Evolutionary conservation across 2,329 filamentous ascomycete genomes (phyloP).

Genomic region (Colletotrichum euphorbiae): DNA sequence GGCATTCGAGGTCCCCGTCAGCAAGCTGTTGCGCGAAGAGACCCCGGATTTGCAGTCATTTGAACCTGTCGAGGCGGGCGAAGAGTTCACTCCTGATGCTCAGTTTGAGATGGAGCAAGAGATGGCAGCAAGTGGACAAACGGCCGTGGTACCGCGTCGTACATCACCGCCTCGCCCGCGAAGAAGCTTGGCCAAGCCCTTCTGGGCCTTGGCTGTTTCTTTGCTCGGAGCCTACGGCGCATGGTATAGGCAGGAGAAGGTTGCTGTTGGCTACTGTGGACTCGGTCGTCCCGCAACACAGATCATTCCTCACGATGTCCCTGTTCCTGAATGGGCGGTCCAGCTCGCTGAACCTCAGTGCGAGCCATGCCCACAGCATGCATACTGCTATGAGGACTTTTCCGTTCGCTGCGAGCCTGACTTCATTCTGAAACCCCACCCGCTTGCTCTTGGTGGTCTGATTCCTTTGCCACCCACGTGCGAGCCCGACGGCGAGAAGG

Average conservation of each 20-base stretch:
- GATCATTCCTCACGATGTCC: slow-evolving; percentile 60
- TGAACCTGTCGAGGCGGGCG: slow-evolving; percentile 73
- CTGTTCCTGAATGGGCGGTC: slow-evolving; percentile 78
- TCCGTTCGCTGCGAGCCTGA: slow-evolving; percentile 85
- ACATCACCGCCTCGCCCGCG: slow-evolving; percentile 53
- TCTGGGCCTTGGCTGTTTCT: slow-evolving; percentile 77
- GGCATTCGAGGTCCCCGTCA: slow-evolving; percentile 68
- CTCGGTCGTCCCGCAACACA: slow-evolving; percentile 73
- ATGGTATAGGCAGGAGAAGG: slow-evolving; percentile 94
- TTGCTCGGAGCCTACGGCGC: slow-evolving; percentile 78
- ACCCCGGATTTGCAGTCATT: slow-evolving; percentile 47
- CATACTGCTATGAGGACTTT: slow-evolving; percentile 85
- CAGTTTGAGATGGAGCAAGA: slow-evolving; percentile 83
- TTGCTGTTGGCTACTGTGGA: slow-evolving; percentile 95
- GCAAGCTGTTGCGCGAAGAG: slow-evolving; percentile 50
- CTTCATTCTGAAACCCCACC: slow-evolving; percentile 87
- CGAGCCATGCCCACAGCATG: slow-evolving; percentile 90
- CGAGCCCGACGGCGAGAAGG: slow-evolving; percentile 94
- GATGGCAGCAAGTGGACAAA: slow-evolving; percentile 66
- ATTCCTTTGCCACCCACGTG: slow-evolving; percentile 90
- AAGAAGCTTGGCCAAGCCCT: slow-evolving; percentile 69
- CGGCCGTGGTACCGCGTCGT: slow-evolving; percentile 57
- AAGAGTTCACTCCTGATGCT: slow-evolving; percentile 95
- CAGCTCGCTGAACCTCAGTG: slow-evolving; percentile 82
- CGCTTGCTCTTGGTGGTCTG: slow-evolving; percentile 82